phyloP scores from a whole-genome alignment of 352 stramenopile genomes.

The Nothophytophthora sp. region DNA sequence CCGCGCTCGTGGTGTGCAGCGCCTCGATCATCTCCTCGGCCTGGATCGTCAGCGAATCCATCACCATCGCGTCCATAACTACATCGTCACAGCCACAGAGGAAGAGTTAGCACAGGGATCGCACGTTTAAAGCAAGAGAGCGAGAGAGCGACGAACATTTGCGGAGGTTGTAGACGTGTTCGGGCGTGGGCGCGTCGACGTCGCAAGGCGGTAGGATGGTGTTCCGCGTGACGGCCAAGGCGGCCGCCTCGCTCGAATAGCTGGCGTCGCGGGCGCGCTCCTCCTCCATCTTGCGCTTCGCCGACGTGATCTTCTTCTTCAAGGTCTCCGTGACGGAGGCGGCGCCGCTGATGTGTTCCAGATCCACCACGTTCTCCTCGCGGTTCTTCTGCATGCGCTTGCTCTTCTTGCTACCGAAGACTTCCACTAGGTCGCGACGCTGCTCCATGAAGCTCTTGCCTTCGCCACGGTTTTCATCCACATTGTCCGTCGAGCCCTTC shows the following conservation, averaged over 20 bases:
- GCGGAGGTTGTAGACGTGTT: conserved; percentile 76
- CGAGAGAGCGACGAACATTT: conserved; percentile 60
- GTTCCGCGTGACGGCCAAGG: conserved; percentile 58
- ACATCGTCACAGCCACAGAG: too few species aligned
- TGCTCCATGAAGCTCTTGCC: conserved; percentile 70
- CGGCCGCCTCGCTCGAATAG: conserved; percentile 56
- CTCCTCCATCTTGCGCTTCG: conserved; percentile 47
- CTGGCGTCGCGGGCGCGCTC: conserved; percentile 50
- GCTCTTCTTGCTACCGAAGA: conserved; percentile 85
- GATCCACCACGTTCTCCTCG: conserved; percentile 82
- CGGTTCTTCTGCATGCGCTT: conserved; percentile 82
- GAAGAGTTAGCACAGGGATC: too few species aligned
- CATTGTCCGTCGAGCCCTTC: conserved; percentile 67
- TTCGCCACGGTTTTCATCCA: conserved; percentile 63
- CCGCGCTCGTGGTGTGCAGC: conserved; percentile 52
- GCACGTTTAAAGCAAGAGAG: not conserved
- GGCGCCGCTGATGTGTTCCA: conserved; percentile 76
- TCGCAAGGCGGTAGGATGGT: conserved; percentile 72
- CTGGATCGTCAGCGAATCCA: conserved; percentile 80
- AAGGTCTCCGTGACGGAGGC: conserved; percentile 68
- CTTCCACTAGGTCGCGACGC: conserved; percentile 71
- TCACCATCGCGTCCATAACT: conserved; percentile 71
- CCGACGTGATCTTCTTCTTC: conserved; percentile 74
- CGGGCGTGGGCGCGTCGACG: conserved; percentile 69
- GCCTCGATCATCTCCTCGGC: conserved; percentile 71